Evolutionary conservation across 2,329 filamentous ascomycete species (phyloP).

Genomic region (Kalmusia sp.): DNA sequence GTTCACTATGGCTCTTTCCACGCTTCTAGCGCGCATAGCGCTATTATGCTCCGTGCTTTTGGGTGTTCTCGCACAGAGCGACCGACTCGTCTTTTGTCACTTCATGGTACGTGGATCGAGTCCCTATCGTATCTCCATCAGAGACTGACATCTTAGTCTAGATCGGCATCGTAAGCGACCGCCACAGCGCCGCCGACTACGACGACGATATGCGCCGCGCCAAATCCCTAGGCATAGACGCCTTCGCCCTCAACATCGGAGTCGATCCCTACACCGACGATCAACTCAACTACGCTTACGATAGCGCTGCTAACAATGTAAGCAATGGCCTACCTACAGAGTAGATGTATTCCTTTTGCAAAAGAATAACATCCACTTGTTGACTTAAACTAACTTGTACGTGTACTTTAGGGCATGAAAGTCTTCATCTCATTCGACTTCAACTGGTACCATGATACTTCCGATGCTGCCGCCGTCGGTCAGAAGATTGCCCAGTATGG

Average conservation of each 20-base stretch:
- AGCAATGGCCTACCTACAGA: too few relatives aligned
- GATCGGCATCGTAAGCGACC: constrained; percentile 33
- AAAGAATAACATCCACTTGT: too few relatives aligned
- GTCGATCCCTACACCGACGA: constrained; percentile 20
- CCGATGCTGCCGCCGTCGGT: constrained; percentile 21
- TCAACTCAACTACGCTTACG: constrained; percentile 31
- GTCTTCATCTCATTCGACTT: constrained; percentile 36
- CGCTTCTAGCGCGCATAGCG: neutral
- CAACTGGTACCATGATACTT: constrained; percentile 19
- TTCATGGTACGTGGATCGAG: neutral
- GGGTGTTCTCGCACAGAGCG: neutral
- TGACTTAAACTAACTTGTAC: too few relatives aligned
- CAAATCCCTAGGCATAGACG: constrained; percentile 37
- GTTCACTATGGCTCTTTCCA: neutral
- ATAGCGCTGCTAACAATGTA: constrained; percentile 27
- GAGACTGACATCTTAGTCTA: neutral
- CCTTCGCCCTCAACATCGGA: constrained; percentile 40
- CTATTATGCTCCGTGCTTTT: neutral
- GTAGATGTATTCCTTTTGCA: too few relatives aligned
- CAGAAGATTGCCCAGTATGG: constrained; percentile 24
- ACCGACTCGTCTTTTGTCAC: neutral
- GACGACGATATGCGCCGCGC: constrained; percentile 31
- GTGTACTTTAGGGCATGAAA: too few relatives aligned
- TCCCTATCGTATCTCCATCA: neutral
- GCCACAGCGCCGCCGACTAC: constrained; percentile 27